Conservation (phyloP, 2,329 filamentous ascomycete genomes). For the Aschersonia sp. region DNA sequence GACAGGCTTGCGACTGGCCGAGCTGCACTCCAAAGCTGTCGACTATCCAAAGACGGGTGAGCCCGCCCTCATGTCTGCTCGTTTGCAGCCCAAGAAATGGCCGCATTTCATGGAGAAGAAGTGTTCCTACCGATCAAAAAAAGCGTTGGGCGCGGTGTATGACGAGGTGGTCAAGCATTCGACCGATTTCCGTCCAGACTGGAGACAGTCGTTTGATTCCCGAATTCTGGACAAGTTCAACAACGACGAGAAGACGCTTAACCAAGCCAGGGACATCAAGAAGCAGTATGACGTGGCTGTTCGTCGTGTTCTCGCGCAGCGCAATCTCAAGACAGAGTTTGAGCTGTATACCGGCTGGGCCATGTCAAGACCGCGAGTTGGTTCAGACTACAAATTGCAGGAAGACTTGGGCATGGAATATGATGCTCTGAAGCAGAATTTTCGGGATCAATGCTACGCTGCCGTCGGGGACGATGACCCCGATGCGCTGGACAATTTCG, state of each 20-base stretch:
- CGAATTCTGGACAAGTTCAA: slow-evolving; percentile 54
- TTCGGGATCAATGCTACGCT: slow-evolving; percentile 50
- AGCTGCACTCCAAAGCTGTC: slow-evolving; percentile 78
- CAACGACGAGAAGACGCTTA: slow-evolving; percentile 37
- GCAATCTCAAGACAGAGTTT: slow-evolving; percentile 74
- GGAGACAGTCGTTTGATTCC: slow-evolving; percentile 57
- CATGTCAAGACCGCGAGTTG: slow-evolving; percentile 55
- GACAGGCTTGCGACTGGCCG: slow-evolving; percentile 53
- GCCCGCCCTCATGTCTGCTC: slow-evolving; percentile 50
- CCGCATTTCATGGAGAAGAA: slow-evolving; percentile 80
- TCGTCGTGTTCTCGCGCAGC: slow-evolving; percentile 68
- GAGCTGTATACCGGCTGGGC: slow-evolving; percentile 85
- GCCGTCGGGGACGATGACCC: slow-evolving; percentile 46
- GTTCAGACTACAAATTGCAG: slow-evolving; percentile 70
- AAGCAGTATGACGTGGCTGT: slow-evolving; percentile 62
- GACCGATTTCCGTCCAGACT: slow-evolving; percentile 59
- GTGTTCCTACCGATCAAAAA: slow-evolving; percentile 49
- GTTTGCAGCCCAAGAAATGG: slow-evolving; percentile 47
- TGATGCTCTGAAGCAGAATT: slow-evolving; percentile 50
- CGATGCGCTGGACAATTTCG: slow-evolving; percentile 50
- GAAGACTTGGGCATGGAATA: slow-evolving; percentile 66
- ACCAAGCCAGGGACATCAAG: slow-evolving; percentile 54
- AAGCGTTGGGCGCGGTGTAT: slow-evolving; percentile 68
- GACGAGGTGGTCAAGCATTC: slow-evolving; percentile 46
- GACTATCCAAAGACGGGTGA: slow-evolving; percentile 88